Evolutionary conservation across 352 stramenopile species (phyloP).

Genomic region (Pythium scleroteichum): DNA sequence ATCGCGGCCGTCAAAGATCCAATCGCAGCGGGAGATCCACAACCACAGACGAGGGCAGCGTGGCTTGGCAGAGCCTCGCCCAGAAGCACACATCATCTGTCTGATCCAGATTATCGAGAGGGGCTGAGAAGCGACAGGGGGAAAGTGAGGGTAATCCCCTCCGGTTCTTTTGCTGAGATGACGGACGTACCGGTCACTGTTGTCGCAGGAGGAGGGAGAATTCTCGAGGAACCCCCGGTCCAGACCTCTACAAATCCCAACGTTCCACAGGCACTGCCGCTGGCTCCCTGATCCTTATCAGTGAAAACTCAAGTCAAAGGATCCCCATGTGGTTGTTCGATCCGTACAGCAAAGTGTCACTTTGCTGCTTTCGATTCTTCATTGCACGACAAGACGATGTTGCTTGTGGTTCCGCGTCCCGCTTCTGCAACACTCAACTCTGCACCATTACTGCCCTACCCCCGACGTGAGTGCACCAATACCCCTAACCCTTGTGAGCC

Average conservation of each 20-base stretch:
- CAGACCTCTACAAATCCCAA: too few relatives aligned
- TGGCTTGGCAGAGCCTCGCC: not conserved
- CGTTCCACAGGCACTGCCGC: too few relatives aligned
- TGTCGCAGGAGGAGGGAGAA: constrained; percentile 1
- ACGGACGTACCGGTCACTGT: not conserved
- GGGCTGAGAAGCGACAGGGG: constrained; percentile 13
- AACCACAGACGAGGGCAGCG: not conserved
- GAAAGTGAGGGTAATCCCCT: constrained; percentile 11
- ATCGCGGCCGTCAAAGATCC: constrained; percentile 22
- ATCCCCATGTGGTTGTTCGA: not conserved
- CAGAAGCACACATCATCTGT: constrained; percentile 5
- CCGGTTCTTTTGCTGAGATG: too few relatives aligned
- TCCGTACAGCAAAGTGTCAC: constrained; percentile 11
- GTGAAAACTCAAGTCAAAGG: constrained; percentile 10
- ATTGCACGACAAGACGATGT: constrained; percentile 23
- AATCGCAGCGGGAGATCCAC: constrained; percentile 3
- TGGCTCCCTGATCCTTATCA: not conserved
- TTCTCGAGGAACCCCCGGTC: too few relatives aligned
- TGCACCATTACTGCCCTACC: constrained; percentile 28
- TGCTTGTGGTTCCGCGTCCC: constrained; percentile 13
- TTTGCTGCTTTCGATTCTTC: constrained; percentile 22
- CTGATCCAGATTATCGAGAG: constrained; percentile 10
- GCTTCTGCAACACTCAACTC: constrained; percentile 24
- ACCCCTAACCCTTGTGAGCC: constrained; percentile 17
- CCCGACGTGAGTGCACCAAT: constrained; percentile 17